These are phyloP conservation scores for Tetracladium marchalianum DNA, from an alignment of 495 filamentous ascomycete genomes.

Conservation along the genomic window DNA sequence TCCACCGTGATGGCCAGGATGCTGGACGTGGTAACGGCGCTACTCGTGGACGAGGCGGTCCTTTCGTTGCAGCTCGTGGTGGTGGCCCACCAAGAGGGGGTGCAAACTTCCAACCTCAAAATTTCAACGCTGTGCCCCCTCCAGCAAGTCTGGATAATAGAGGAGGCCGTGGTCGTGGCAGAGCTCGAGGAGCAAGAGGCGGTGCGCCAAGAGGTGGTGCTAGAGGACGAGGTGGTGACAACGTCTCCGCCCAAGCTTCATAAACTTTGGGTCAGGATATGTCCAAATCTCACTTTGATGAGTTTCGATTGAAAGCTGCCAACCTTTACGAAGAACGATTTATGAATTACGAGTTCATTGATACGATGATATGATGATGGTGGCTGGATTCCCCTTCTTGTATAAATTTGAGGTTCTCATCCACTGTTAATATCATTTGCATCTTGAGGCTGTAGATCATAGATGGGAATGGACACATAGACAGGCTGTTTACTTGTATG, in stretches of 20 bases:
- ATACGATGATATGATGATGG: not conserved
- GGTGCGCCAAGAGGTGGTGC: not conserved
- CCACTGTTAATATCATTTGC: no score
- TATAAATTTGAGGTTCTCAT: no score
- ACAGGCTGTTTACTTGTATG: no score
- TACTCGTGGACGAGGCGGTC: slow-evolving; percentile 23
- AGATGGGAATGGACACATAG: no score
- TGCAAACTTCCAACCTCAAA: slow-evolving; percentile 36
- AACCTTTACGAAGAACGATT: slow-evolving; percentile 19
- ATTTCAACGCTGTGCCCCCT: slow-evolving; percentile 70
- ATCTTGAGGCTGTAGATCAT: no score
- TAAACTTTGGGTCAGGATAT: not conserved
- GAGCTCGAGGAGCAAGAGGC: slow-evolving; percentile 9
- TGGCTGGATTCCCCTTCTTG: not conserved
- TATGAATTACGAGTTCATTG: not conserved
- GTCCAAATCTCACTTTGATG: no score
- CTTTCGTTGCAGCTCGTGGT: slow-evolving; percentile 19
- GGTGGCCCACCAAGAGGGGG: slow-evolving; percentile 19
- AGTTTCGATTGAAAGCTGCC: no score
- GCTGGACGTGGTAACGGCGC: slow-evolving; percentile 21
- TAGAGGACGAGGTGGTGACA: slow-evolving; percentile 13
- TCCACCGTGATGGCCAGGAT: slow-evolving; percentile 13
- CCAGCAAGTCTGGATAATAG: slow-evolving; percentile 53
- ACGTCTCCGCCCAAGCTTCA: not conserved
- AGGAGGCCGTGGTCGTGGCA: slow-evolving; percentile 34